These are phyloP conservation scores for Macrotyloma uniflorum DNA, from an alignment of 306 rosid species.

Conservation along the genomic window DNA sequence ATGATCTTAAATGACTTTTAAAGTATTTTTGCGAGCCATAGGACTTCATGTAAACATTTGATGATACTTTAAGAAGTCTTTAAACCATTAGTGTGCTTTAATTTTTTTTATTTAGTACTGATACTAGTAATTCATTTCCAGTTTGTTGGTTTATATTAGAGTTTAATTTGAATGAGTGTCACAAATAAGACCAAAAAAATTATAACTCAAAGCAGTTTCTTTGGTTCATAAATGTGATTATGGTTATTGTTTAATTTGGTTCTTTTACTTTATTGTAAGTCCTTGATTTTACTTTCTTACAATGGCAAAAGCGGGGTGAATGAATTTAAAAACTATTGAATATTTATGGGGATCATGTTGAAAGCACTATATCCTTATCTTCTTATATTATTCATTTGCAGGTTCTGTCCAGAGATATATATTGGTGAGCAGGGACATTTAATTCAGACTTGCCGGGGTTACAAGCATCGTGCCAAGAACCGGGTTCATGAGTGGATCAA, in stretches of 20 bases:
- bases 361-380: slow-evolving; percentile 24
- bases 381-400: slow-evolving; percentile 41
- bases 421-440: slow-evolving; percentile 76
- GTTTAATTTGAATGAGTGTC: neutral
- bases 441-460: slow-evolving; percentile 77
- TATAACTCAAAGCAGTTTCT: neutral
- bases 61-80: neutral
- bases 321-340: neutral
- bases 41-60: neutral
- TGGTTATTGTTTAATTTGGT: neutral
- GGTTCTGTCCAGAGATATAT: slow-evolving; percentile 80
- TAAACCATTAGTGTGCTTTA: neutral
- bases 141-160: neutral
- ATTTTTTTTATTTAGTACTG: neutral
- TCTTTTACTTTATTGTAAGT: neutral
- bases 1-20: neutral
- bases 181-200: neutral
- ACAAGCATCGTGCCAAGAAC: slow-evolving; percentile 61
- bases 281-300: neutral
- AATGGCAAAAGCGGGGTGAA: neutral
- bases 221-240: neutral
- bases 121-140: neutral
- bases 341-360: neutral
- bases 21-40: neutral
- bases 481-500: slow-evolving; percentile 74